Base-by-base conservation (phyloP, 208 protist species). In the Acanthamoeba triangularis region DNA sequence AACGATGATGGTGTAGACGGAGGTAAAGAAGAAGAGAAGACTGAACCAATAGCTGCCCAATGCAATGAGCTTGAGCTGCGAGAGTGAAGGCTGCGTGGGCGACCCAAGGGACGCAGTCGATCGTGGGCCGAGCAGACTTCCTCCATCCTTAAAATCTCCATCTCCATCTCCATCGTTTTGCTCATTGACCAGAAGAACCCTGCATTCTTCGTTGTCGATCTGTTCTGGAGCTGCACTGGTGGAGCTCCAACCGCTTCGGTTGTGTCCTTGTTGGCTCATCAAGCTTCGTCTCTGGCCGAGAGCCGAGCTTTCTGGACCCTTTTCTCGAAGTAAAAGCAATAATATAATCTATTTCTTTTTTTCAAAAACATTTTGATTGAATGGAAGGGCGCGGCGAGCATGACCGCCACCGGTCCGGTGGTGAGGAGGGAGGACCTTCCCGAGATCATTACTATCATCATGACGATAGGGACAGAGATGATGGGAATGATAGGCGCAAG, bases 11-110 rank as follows among this genome's bases (percentile, higher is more conserved):
- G 37, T 14, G n/a, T 82, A 82, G 14, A 82, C 37, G 23, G 74
- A 82, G 74, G 16, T 82, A 37, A 82, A 82, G 74, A 82, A 82
- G 74, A 82, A 82, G 28, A 82, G 33, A 13, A 82, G 74, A 28
- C 74, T 82, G 74, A 82, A 82, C 74, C 74, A 82, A 18, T 82
- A 82, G 44, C 37, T 33, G 6, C 74, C 74, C 33, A 82, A 14
- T 11, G 74, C 74, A 2, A 82, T 82, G 18, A 82, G 74, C 16
- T 82, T 49, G 16, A n/a, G 49, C 37, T 82, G 74, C 1, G 74
- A 52, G 20, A 82, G 74, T 28, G 74, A 72, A 37, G 63, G n/a
- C n/a, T 72, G 63, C 6, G 14, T 13, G 8, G 52, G 41, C 41
- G 41, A 44, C 41, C 41, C 41, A 44, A 44, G 41, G 41, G 52